These are phyloP conservation scores for Trichophaea hybrida DNA, from an alignment of 2,329 filamentous ascomycete genomes.

Conservation along the genomic window DNA sequence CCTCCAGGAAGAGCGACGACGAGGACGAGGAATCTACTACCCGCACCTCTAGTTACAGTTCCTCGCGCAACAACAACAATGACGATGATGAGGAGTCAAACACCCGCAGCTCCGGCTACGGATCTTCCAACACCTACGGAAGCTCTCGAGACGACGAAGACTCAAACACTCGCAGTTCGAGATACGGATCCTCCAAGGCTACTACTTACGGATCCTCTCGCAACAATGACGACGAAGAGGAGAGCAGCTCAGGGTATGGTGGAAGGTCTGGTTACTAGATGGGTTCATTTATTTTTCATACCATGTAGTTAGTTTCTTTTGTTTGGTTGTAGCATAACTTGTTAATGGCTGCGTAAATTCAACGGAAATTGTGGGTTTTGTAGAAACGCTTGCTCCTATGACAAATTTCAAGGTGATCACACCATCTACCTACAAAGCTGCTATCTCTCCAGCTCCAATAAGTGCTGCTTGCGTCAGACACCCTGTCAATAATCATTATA, in stretches of 20 bases:
- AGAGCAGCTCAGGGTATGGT: not conserved
- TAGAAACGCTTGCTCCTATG: no score
- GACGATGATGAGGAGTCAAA: not conserved
- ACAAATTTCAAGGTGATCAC: no score
- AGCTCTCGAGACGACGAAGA: constrained; percentile 1
- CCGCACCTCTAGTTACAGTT: not conserved
- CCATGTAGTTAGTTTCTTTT: no score
- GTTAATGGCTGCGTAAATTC: no score
- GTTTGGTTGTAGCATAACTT: no score
- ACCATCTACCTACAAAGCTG: no score
- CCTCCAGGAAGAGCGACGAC: not conserved
- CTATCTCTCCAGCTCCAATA: no score
- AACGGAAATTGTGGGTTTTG: no score
- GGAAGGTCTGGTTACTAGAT: no score
- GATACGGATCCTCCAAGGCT: not conserved
- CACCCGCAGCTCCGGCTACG: not conserved
- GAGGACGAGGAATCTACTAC: not conserved
- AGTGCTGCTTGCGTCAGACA: no score
- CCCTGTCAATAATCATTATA: no score
- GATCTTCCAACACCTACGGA: not conserved
- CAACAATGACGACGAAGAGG: not conserved
- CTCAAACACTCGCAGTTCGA: not conserved
- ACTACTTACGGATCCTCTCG: not conserved
- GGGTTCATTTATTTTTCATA: no score
- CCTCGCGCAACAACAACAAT: not conserved